Evolutionary conservation across 1,284 basidiomycete genomes (phyloP).

Genomic region (Volvariella volvacea): DNA sequence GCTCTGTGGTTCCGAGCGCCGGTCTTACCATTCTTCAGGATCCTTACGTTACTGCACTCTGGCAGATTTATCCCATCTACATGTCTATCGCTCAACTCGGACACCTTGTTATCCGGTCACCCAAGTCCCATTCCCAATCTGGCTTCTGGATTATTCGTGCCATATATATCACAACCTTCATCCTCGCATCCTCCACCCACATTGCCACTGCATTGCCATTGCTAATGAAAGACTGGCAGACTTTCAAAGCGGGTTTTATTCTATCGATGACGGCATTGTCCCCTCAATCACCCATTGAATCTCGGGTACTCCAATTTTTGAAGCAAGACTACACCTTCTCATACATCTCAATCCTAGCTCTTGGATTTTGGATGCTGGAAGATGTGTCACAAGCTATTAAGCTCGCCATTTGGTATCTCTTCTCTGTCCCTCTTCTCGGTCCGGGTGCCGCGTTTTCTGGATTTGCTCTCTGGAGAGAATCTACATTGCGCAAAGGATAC

Average conservation of each 20-base stretch:
- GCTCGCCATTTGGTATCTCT: slow-evolving; percentile 26
- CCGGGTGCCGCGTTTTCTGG: slow-evolving; percentile 37
- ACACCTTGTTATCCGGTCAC: slow-evolving; percentile 19
- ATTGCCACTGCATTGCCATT: slow-evolving; percentile 24
- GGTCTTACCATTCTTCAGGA: slow-evolving; percentile 23
- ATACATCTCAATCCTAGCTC: slow-evolving; percentile 24
- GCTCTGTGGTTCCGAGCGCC: slow-evolving; percentile 26
- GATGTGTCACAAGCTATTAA: slow-evolving; percentile 15
- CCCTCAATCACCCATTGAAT: slow-evolving; percentile 1
- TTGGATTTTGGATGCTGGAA: slow-evolving; percentile 32
- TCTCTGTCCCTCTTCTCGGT: slow-evolving; percentile 28
- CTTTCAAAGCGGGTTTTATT: slow-evolving; percentile 18
- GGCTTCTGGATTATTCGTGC: slow-evolving; percentile 26
- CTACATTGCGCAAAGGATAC: slow-evolving; percentile 7
- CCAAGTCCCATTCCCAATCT: slow-evolving; percentile 16
- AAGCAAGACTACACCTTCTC: slow-evolving; percentile 35
- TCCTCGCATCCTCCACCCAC: slow-evolving; percentile 29
- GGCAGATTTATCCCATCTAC: slow-evolving; percentile 34
- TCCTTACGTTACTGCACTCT: slow-evolving; percentile 26
- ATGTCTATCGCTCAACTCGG: slow-evolving; percentile 20
- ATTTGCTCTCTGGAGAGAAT: slow-evolving; percentile 36
- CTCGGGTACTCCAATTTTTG: slow-evolving; percentile 21
- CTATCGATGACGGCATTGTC: slow-evolving; percentile 16
- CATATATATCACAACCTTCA: slow-evolving; percentile 22
- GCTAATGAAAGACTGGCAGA: slow-evolving; percentile 14